Evolutionary conservation across 139 green algal species (phyloP).

Genomic region (Tetratostichococcus sp.): DNA sequence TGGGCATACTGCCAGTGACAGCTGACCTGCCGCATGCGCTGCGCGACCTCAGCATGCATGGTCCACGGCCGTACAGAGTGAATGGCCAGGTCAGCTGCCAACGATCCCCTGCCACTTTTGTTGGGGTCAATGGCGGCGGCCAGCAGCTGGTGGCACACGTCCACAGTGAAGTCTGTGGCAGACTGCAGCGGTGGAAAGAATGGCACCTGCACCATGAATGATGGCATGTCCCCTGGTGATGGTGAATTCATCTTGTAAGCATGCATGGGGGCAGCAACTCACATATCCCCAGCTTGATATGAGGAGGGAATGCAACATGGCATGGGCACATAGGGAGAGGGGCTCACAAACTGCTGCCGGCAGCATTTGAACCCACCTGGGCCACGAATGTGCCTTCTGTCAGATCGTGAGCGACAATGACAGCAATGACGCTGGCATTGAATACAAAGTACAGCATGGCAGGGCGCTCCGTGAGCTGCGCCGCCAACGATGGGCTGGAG

Average conservation of each 20-base stretch:
- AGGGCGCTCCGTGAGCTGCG: slow-evolving; percentile 17
- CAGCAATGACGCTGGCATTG: slow-evolving; percentile 66
- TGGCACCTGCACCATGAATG: slow-evolving; percentile 58
- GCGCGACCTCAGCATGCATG: slow-evolving; percentile 81
- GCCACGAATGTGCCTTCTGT: slow-evolving; percentile 86
- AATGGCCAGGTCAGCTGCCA: not conserved
- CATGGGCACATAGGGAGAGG: too few species aligned
- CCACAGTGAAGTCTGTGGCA: slow-evolving; percentile 58
- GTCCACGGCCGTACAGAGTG: slow-evolving; percentile 67
- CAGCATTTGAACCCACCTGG: too few species aligned
- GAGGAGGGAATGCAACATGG: too few species aligned
- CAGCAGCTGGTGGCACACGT: slow-evolving; percentile 46
- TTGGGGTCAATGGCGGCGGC: not conserved
- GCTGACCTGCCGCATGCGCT: slow-evolving; percentile 34
- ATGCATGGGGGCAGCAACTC: too few species aligned
- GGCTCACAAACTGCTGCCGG: too few species aligned
- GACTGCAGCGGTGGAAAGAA: slow-evolving; percentile 86
- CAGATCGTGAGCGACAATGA: slow-evolving; percentile 89
- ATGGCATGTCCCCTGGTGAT: too few species aligned
- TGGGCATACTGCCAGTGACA: not conserved
- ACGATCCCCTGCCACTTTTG: not conserved
- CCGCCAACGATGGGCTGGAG: slow-evolving; percentile 27
- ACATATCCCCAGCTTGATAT: too few species aligned
- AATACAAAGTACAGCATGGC: slow-evolving; percentile 99
- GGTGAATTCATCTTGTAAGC: too few species aligned